Evolutionary conservation across 345 rosid species (phyloP).

Genomic region (Heritiera fomes): DNA sequence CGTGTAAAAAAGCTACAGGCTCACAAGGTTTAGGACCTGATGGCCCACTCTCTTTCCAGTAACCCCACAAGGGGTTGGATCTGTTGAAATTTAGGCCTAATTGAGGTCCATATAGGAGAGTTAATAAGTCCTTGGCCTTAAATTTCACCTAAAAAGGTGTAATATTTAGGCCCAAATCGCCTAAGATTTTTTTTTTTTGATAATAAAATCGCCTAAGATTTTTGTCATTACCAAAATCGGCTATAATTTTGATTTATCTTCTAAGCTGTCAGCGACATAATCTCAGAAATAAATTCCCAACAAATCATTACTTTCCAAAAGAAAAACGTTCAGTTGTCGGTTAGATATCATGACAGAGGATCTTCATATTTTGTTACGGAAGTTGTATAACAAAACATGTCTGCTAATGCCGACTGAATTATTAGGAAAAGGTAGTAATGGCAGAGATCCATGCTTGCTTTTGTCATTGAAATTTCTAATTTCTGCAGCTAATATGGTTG

Average conservation of each 20-base stretch:
- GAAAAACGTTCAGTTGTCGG: background rate
- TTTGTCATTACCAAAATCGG: no score
- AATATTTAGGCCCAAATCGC: background rate
- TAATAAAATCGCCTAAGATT: no score
- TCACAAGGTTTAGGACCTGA: background rate
- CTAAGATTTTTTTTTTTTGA: no score
- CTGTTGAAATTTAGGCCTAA: background rate
- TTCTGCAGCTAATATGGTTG: background rate
- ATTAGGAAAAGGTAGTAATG: background rate
- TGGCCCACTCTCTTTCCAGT: background rate
- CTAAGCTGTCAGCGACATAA: background rate
- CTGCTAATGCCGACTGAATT: background rate
- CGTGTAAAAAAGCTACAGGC: background rate
- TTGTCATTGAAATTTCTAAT: background rate
- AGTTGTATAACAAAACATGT: background rate
- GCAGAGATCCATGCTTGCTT: background rate
- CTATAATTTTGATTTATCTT: background rate
- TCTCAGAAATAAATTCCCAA: background rate
- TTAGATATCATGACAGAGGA: background rate
- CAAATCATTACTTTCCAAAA: background rate
- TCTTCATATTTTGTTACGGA: background rate
- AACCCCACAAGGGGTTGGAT: background rate
- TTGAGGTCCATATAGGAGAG: background rate
- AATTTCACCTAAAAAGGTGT: background rate
- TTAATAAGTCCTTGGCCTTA: background rate